Base-by-base conservation (phyloP, 441 rosid genomes). In the Adansonia gregorii region DNA sequence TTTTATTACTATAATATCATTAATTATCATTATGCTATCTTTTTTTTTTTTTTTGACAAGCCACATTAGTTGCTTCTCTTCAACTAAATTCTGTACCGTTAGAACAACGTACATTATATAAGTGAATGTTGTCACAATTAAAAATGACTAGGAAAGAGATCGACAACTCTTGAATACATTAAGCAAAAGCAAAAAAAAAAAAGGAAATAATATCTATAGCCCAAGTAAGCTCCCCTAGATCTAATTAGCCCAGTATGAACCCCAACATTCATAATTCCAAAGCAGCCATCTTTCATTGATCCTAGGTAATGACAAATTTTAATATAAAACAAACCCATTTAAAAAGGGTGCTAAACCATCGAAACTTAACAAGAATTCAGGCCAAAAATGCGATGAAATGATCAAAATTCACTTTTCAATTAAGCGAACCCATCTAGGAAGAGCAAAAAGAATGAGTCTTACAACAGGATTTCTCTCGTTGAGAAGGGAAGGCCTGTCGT, bases 401-500 rank as follows among this genome's bases (percentile, higher is more conserved):
- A 49, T 70, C 12, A 17, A 70, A 51, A 48, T 67, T 19, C n/a
- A 67, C 10, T 8, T 6, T 2, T 43, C 7, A 43, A 9, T 45
- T 19, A 17, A 11, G 17, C 2, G 19, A 1, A 41, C 7, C 45
- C 1, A 46, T n/a, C 2, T 20, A 14, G 0, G 20, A 35, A 27
- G 4, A 15, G 19, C 2, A 55, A 31, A 31, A 75, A 20, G 51
- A 70, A 43, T 43, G 46, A 67, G 84, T 15, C 63, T 72, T 31
- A 8, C 59, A 45, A 67, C 35, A 11, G 72, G 72, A 31, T 67
- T 95, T 51, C 94, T 83, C 63, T 93, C 95, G 73, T 96, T 90
- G 84, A 96, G 90, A 80, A 94, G 94, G 84, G 85, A 86, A 68
- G 94, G 91, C 67, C 85, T 86, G 73, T 81, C 89, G 8, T 85